Conservation (phyloP, 2,329 filamentous ascomycete genomes). For the Colletotrichum sp. region DNA sequence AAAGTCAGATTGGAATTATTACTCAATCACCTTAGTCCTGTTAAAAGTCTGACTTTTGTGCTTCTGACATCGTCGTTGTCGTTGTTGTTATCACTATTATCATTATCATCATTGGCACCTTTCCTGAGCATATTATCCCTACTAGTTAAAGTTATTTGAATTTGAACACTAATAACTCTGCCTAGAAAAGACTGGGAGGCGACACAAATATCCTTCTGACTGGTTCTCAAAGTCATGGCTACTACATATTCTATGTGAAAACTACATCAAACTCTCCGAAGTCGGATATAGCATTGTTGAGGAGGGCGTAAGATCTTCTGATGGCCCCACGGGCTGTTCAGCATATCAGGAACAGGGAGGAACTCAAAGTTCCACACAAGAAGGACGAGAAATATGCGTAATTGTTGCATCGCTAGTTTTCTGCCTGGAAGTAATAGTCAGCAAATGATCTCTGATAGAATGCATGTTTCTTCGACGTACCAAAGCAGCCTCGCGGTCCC, state of each 20-base stretch:
- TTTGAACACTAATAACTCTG: not conserved
- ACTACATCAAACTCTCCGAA: not conserved
- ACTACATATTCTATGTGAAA: not conserved
- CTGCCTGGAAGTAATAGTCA: not conserved
- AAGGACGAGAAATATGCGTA: not conserved
- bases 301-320: not conserved
- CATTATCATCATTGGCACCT: not conserved
- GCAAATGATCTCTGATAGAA: not conserved
- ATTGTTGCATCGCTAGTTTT: not conserved
- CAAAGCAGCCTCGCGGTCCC: not conserved
- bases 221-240: not conserved
- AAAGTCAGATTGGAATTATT: accelerated
- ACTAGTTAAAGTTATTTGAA: not conserved
- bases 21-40: accelerated
- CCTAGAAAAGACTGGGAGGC: not conserved
- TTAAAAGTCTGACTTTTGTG: accelerated
- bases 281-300: not conserved
- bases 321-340: not conserved
- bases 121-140: not conserved
- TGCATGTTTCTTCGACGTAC: not conserved
- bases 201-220: not conserved
- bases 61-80: not conserved
- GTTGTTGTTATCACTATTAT: accelerated
- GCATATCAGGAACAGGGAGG: not conserved
- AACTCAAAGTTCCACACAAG: not conserved